Conservation (phyloP, 768 basidiomycete species). For the Mycena galericulata region DNA sequence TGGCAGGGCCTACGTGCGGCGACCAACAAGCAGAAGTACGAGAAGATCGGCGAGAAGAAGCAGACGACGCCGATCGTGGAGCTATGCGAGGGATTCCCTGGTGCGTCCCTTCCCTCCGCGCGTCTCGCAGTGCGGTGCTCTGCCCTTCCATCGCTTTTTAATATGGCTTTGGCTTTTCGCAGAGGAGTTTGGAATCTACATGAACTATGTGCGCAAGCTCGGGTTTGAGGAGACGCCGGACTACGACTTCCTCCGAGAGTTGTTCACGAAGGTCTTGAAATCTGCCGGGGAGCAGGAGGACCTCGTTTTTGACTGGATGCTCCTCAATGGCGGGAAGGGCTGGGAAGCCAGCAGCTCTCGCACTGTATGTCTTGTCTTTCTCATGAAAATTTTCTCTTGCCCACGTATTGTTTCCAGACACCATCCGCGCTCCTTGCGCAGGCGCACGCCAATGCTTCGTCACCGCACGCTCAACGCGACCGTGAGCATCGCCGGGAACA, state of each 20-base stretch:
- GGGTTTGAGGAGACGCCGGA: conserved; percentile 98
- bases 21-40: conserved; percentile 99
- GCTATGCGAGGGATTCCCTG: conserved; percentile 96
- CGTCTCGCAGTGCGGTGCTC: conserved; percentile 16
- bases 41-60: conserved; percentile 99
- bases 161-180: conserved; percentile 28
- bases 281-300: conserved; percentile 91
- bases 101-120: conserved; percentile 55
- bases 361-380: conserved; percentile 59
- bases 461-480: conserved; percentile 63
- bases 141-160: conserved; percentile 13
- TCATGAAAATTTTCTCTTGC: conserved; percentile 2
- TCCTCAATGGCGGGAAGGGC: conserved; percentile 92
- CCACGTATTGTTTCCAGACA: conserved; percentile 46
- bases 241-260: conserved; percentile 96
- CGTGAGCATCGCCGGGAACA: conserved; percentile 71
- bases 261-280: conserved; percentile 93
- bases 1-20: conserved; percentile 99
- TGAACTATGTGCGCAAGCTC: conserved; percentile 99
- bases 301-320: conserved; percentile 96
- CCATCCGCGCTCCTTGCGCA: conserved; percentile 58
- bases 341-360: conserved; percentile 83
- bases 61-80: conserved; percentile 93
- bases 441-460: conserved; percentile 67
- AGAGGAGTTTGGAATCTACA: conserved; percentile 99